A percentile compares a stretch with the other conserved stretches of the same genome.
Conservation (phyloP, 257 asterid genomes). For the Dorcoceras hygrometricum region DNA sequence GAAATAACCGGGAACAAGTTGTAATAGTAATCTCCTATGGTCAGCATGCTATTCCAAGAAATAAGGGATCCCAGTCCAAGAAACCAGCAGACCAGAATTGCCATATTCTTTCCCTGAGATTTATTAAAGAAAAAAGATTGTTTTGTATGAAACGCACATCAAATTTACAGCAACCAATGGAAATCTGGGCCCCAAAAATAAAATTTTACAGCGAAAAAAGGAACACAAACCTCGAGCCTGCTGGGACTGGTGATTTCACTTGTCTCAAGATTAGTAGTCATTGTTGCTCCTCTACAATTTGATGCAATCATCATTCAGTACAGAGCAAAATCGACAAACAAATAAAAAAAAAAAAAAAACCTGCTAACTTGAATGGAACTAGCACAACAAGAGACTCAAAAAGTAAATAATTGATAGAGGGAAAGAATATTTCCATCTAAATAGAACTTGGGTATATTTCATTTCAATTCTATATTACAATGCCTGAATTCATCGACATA, state of each 20-base stretch:
- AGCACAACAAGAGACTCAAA: no score
- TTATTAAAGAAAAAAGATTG: neutral
- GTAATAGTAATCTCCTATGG: constrained; percentile 44
- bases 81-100: constrained; percentile 35
- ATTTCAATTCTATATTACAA: no score
- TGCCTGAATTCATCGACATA: no score
- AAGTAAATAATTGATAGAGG: no score
- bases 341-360: no score
- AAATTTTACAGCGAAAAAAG: neutral
- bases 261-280: constrained; percentile 27
- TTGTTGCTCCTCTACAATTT: neutral
- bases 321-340: no score
- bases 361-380: no score
- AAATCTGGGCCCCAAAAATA: no score
- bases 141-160: neutral
- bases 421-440: no score
- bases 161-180: neutral
- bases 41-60: constrained; percentile 45
- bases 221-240: constrained; percentile 63
- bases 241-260: constrained; percentile 35
- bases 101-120: constrained; percentile 33
- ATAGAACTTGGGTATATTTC: no score
- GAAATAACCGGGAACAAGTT: constrained; percentile 33
- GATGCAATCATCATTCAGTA: no score
- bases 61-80: constrained; percentile 48